Base-by-base conservation (phyloP, 345 rosid genomes). In the Trapa incisa region DNA sequence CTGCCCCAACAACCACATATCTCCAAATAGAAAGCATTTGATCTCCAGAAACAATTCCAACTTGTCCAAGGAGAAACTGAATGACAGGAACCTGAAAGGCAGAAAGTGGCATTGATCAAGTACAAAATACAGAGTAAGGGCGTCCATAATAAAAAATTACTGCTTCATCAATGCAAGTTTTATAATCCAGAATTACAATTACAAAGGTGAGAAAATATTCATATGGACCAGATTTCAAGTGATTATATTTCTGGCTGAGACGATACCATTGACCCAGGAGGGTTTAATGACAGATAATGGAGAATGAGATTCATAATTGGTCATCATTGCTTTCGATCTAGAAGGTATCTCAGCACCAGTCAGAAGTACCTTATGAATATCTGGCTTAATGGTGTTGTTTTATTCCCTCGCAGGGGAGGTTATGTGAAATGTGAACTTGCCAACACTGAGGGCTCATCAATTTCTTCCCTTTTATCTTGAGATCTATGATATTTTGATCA, bases 1-100 rank as follows among this genome's bases (percentile, higher is more conserved):
- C 96, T 0, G 97, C 92, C 38, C 99, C 99, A 4, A 90, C 97
- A 42, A 93, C 92, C 43, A 94, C 97, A 47, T 94, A 90, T 80
- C 96, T 83, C 99, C 99, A 94, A 35, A 94, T 81, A 6, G 99
- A 94, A 45, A 93, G 85, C 98, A 93, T 93, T 71, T 87, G 94
- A 75, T 90, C 95, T 68, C 97, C 92, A 0, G 96, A 72, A 17
- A 93, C 98, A 45, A 90, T 72, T 45, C 97, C 97, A 7, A 87
- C 83, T 82, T 90, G 96, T 71, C 98, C 98, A 39, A 94, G 83
- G 58, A 94, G 89, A 71, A 94, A 57, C 75, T 94, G 97, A 76
- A 94, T 91, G 11, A 94, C 99, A 15, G 99, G 99, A 78, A 94
- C 99, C 99, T 90, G 88, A 38, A 60, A 22, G 62, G 65, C 6